Evolutionary conservation across 495 filamentous ascomycete genomes (phyloP), one percentile per base, ranked within the genome.

Genomic region (Neurospora sp.): DNA sequence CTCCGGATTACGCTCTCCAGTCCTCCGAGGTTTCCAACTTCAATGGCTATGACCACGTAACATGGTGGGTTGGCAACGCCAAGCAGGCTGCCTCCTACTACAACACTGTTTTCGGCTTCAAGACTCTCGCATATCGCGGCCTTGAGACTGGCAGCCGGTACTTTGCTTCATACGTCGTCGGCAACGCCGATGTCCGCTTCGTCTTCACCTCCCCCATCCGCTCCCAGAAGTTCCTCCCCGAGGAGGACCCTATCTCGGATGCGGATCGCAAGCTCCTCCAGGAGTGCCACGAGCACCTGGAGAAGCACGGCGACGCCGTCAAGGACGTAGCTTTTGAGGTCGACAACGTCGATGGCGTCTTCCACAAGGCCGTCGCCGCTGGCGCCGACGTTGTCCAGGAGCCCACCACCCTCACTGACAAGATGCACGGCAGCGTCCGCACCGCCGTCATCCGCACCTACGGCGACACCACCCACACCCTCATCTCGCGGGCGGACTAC

Each of bases 31-130:
- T 68, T 48, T 78, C 87, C 71, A 88, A 87, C 78, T 96, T 94
- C 83, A 87, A 87, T 35, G 93, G 93, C 79, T 97, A 97, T 77
- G 91, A 96, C 83, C 92, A 96, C 79, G 86, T 96, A 68, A 91
- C 92, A 77, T 97, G 94, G 94, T 97, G 92, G 80, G 94, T 98
- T 7, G 93, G 93, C 76, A 98, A 98, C 82, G 94, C 94, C 76
- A 97, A 97, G 83, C 94, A 97, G 86, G 92, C 92, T 0, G 93
- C 93, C 53, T 86, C 89, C 69, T 97, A 91, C 85, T 97, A 96
- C 83, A 91, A 91, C 79, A 90, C 91, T 10, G 90, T 91, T 74
- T 91, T 96, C 84, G 93, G 93, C 48, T 96, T 97, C 86, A 83
- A 85, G 72, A 89, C 87, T 1, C 79, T 97, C 69, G 94, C 94